Evolutionary conservation across 1,284 basidiomycete genomes (phyloP), one percentile per base, ranked within the genome.

Genomic region (Ganoderma lucidum): DNA sequence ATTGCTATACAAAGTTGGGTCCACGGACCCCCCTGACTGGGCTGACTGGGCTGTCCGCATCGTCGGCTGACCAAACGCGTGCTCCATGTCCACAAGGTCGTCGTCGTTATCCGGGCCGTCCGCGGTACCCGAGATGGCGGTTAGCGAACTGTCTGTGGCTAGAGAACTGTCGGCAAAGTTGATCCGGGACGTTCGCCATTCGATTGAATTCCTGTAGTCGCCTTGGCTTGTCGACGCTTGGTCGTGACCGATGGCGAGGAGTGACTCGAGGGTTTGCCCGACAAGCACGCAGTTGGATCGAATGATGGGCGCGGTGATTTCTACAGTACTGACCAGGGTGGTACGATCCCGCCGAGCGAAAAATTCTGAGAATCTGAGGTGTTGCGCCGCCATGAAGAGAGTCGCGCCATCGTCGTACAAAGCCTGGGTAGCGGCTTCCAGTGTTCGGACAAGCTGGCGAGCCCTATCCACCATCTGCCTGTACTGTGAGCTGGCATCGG

Each of bases 191-290:
- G 88, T 86, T 39, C 92, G 85, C 88, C 90, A 88, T 66, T 92
- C 89, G 66, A 93, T 93, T 2, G 91, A 91, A 4, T 86, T 88
- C 64, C 83, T 87, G 79, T 93, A 93, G 68, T 91, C 90, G 61
- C 86, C 87, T 76, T 88, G 86, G 23, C 88, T 87, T 61, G 91
- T 83, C 30, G 90, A 87, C 2, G 87, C 89, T 78, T 94, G 92
- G 65, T 91, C 88, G 64, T 87, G 86, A 2, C 91, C 92, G n/a
- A 93, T 77, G 0, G 84, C 80, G 30, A 92, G 79, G 39, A 94
- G 81, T 6, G 82, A 83, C 61, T 92, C 89, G 9, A 93, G 79
- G 1, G 87, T 88, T 74, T 90, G 86, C 64, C 87, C 80, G 28
- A 90, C 83, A 30, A 87, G 78, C 80, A 63, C 87, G 85, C 66